A percentile compares a stretch with the other conserved stretches of the same genome.
phyloP scores from a whole-genome alignment of 495 filamentous ascomycete species.

The Physcia stellaris region DNA sequence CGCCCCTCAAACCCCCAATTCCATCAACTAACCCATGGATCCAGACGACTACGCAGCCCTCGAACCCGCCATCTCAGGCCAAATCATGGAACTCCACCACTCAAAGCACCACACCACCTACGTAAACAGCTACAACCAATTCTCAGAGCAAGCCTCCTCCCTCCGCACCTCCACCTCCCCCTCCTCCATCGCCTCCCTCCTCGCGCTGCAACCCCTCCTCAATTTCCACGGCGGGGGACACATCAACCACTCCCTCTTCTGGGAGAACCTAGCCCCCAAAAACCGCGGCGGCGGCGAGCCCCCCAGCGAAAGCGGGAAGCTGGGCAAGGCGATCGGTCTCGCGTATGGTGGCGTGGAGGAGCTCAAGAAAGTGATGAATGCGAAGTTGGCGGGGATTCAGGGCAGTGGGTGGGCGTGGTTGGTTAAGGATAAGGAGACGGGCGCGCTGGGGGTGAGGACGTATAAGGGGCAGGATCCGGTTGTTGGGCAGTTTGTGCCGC shows the following conservation, averaged over 20 bases:
- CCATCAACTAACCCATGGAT: background rate
- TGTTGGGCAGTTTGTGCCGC: slow-evolving; percentile 67
- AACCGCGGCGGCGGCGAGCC: slow-evolving; percentile 62
- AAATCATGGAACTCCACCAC: slow-evolving; percentile 93
- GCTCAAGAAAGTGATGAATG: slow-evolving; percentile 66
- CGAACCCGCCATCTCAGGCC: slow-evolving; percentile 85
- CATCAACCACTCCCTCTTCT: slow-evolving; percentile 86
- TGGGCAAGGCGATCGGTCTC: slow-evolving; percentile 58
- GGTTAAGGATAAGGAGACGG: slow-evolving; percentile 71
- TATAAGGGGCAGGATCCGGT: slow-evolving; percentile 91
- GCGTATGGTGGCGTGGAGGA: slow-evolving; percentile 61
- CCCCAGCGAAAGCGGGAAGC: slow-evolving; percentile 43
- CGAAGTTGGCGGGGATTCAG: slow-evolving; percentile 75
- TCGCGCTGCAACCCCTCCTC: slow-evolving; percentile 71
- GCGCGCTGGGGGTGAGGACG: slow-evolving; percentile 58
- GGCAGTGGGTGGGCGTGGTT: slow-evolving; percentile 94
- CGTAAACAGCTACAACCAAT: slow-evolving; percentile 51
- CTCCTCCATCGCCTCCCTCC: slow-evolving; percentile 48
- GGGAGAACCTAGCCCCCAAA: slow-evolving; percentile 80
- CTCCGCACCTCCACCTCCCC: slow-evolving; percentile 39
- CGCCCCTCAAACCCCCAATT: background rate
- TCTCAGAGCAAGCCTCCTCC: slow-evolving; percentile 43
- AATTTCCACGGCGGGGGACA: slow-evolving; percentile 97
- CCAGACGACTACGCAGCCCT: slow-evolving; percentile 81
- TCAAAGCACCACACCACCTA: slow-evolving; percentile 60